Evolutionary conservation across 2,329 filamentous ascomycete species (phyloP).

Genomic region (Aspergillus ochraceoroseus): DNA sequence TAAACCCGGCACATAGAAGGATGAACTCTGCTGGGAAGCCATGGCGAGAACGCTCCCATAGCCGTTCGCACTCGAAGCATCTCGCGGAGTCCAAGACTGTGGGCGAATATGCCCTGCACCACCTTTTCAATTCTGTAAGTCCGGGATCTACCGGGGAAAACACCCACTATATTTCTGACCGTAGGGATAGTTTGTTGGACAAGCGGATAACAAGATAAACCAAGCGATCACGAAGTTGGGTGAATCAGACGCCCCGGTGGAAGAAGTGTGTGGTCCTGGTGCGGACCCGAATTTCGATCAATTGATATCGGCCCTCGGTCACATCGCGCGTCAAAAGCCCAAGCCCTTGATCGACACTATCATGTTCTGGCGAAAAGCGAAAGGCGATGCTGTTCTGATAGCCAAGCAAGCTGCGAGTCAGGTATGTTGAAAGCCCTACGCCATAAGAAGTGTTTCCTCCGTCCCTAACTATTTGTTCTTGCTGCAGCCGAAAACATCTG

Average conservation of each 20-base stretch:
- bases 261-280: conserved; percentile 83
- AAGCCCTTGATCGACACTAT: conserved; percentile 94
- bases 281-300: conserved; percentile 89
- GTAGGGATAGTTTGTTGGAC: conserved; percentile 68
- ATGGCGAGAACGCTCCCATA: conserved; percentile 66
- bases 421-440: conserved; percentile 21
- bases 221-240: conserved; percentile 76
- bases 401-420: conserved; percentile 47
- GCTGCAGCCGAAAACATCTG: conserved; percentile 31
- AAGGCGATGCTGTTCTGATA: conserved; percentile 79
- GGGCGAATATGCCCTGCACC: conserved; percentile 95
- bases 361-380: conserved; percentile 96
- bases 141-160: not conserved
- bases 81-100: conserved; percentile 80
- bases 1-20: conserved; percentile 33
- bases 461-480: conserved; percentile 5
- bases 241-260: conserved; percentile 76
- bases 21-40: conserved; percentile 60
- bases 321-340: conserved; percentile 89
- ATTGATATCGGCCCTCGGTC: conserved; percentile 83
- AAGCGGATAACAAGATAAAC: conserved; percentile 94
- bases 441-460: not conserved
- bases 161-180: conserved; percentile 30
- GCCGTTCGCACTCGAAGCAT: conserved; percentile 70
- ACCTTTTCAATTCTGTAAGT: conserved; percentile 83